Percentiles rank a stretch among this genome's conserved stretches.
Evolutionary conservation across 2,329 filamentous ascomycete species (phyloP).

Genomic region (Botrytis tulipae): DNA sequence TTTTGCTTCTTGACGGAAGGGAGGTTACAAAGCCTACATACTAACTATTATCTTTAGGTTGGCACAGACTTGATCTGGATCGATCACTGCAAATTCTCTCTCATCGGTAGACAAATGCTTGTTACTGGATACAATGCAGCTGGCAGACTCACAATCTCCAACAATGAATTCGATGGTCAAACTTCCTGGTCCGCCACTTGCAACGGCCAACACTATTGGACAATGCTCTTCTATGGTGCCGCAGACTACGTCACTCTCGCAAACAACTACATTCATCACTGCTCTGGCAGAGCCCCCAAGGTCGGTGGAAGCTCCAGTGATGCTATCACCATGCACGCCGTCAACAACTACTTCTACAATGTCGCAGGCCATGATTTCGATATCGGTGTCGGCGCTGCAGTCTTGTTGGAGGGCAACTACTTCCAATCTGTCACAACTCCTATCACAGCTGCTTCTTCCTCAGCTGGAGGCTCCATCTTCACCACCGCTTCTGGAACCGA

Average conservation of each 20-base stretch:
- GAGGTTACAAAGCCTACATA: background rate
- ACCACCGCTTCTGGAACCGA: conserved; percentile 2
- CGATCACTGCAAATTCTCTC: conserved; percentile 39
- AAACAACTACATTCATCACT: conserved; percentile 45
- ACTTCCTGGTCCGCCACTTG: conserved; percentile 45
- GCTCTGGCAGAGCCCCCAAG: conserved; percentile 45
- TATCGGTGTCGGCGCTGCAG: conserved; percentile 35
- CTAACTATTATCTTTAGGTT: conserved; percentile 10
- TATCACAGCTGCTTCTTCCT: conserved; percentile 13
- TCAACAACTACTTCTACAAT: conserved; percentile 44
- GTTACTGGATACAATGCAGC: conserved; percentile 38
- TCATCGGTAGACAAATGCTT: conserved; percentile 43
- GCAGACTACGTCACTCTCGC: conserved; percentile 43
- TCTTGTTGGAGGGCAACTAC: conserved; percentile 46
- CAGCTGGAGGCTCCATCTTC: conserved; percentile 5
- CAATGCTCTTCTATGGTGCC: conserved; percentile 42
- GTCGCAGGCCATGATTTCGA: conserved; percentile 47
- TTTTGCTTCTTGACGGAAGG: background rate
- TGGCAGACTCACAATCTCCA: conserved; percentile 45
- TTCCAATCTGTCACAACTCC: conserved; percentile 42
- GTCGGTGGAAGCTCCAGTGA: conserved; percentile 36
- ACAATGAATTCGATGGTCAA: conserved; percentile 46
- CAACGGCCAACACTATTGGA: conserved; percentile 49
- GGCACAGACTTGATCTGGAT: conserved; percentile 40
- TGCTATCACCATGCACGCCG: conserved; percentile 41